Evolutionary conservation across 2,329 filamentous ascomycete species (phyloP), one percentile per base, ranked within the genome.

Genomic region (Trichoderma hamatum): DNA sequence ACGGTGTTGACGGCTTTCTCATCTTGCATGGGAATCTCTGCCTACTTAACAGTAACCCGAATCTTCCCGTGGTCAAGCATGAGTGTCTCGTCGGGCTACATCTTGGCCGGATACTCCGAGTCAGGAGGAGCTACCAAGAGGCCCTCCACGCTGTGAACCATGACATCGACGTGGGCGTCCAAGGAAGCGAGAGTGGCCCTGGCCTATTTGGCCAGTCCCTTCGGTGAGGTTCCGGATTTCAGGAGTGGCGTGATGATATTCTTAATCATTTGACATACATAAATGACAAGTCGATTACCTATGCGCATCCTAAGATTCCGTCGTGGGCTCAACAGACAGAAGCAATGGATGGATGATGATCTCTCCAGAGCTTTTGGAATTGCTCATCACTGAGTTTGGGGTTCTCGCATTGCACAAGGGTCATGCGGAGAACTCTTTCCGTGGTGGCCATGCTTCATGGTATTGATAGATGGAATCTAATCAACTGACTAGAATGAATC

Each of bases 291-390:
- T 46, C 7, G 16, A 46, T 51, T 52, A 54, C 21, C 60, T 63
- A 30, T 16, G 60, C n/a, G 16, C 28, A 39, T 14, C n/a, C 30
- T 3, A 52, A 26, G 21, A 63, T 63, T 11, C 21, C 30, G 14
- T 52, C 52, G 21, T 30, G 46, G 7, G 60, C 60, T 14, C 36
- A 46, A 14, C 28, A 52, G 30, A n/a, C 24, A 1, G 60, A 63
- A 28, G 60, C 46, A 11, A 63, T 19, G 7, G 60, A 46, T n/a
- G 60, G 30, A 46, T 52, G 60, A 46, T 63, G 21, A 46, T 63
- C 60, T 30, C 30, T 54, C 46, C n/a, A 52, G 46, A 52, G 60
- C 16, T 63, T 63, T 19, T 63, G 60, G 30, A 52, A 54, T 52
- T 63, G 13, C 1, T 26, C 60, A 16, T 63, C 30, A 21, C 5